These are phyloP conservation scores for Suillus ampliporus DNA, from an alignment of 768 basidiomycete genomes.

Conservation along the genomic window DNA sequence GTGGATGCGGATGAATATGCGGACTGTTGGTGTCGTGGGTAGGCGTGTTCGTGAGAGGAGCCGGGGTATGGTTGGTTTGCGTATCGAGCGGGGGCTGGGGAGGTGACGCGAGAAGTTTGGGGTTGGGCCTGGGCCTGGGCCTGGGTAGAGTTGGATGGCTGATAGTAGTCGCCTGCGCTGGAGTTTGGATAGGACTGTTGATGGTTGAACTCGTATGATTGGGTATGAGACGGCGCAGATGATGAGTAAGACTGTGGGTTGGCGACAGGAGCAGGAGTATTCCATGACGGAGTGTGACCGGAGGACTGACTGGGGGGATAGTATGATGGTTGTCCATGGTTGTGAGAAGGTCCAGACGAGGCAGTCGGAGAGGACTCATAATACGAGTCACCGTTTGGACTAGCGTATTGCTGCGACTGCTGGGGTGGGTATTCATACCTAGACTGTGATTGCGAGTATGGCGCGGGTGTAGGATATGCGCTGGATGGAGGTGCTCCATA, in stretches of 20 bases:
- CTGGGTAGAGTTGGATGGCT: not conserved
- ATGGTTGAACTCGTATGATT: constrained; percentile 13
- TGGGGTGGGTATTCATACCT: constrained; percentile 30
- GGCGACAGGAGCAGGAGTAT: constrained; percentile 17
- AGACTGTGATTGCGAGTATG: constrained; percentile 29
- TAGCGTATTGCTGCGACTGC: constrained; percentile 30
- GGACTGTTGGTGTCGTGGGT: not conserved
- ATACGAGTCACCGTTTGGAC: constrained; percentile 23
- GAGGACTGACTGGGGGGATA: constrained; percentile 36
- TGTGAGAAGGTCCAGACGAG: constrained; percentile 18
- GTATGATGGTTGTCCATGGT: constrained; percentile 21
- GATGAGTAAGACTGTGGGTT: constrained; percentile 9
- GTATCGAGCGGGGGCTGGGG: not conserved
- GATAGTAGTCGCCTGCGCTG: constrained; percentile 5
- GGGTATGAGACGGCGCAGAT: constrained; percentile 1
- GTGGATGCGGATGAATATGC: not conserved
- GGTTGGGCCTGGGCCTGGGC: not conserved
- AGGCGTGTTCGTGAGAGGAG: not conserved
- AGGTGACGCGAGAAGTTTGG: not conserved
- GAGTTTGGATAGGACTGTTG: constrained; percentile 6
- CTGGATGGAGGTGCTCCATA: constrained; percentile 14
- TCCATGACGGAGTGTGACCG: constrained; percentile 25
- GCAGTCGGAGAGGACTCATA: constrained; percentile 30
- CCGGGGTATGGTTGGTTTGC: not conserved
- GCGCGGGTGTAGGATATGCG: constrained; percentile 26